These are phyloP conservation scores for Agaricus sinodeliciosus DNA, from an alignment of 768 basidiomycete species.

Conservation along the genomic window DNA sequence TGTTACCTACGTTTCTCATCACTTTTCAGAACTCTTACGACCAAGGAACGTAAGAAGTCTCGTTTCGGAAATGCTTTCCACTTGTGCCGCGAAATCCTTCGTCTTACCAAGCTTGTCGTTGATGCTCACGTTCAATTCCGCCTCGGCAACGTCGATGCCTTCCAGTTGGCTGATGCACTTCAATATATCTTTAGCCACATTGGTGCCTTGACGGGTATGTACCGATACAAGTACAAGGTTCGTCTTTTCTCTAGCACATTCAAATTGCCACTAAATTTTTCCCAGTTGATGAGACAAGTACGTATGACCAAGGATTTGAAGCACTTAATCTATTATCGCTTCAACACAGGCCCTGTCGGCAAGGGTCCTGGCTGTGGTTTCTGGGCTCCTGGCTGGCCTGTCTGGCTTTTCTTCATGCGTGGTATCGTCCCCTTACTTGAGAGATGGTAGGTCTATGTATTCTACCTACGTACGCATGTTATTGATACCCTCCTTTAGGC, in stretches of 20 bases:
- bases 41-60: conserved; percentile 99
- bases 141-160: conserved; percentile 96
- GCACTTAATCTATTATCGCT: conserved; percentile 96
- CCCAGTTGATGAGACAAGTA: conserved; percentile 94
- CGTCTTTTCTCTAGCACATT: conserved; percentile 12
- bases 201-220: conserved; percentile 98
- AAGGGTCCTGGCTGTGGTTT: conserved; percentile 99
- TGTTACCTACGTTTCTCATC: conserved; percentile 1
- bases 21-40: conserved; percentile 78
- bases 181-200: conserved; percentile 98
- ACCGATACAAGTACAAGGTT: conserved; percentile 99
- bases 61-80: conserved; percentile 99
- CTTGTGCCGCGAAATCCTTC: conserved; percentile 94
- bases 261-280: conserved; percentile 7
- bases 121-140: conserved; percentile 99
- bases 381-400: conserved; percentile 99
- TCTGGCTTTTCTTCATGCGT: conserved; percentile 99
- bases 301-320: conserved; percentile 99
- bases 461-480: neutral
- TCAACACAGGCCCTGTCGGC: conserved; percentile 99
- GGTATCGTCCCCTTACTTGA: conserved; percentile 97
- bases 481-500: conserved; percentile 30
- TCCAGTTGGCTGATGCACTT: conserved; percentile 96
- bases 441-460: conserved; percentile 58
- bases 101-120: conserved; percentile 96